Evolutionary conservation across 768 basidiomycete species (phyloP).

Genomic region (Gelatoporia subvermispora): DNA sequence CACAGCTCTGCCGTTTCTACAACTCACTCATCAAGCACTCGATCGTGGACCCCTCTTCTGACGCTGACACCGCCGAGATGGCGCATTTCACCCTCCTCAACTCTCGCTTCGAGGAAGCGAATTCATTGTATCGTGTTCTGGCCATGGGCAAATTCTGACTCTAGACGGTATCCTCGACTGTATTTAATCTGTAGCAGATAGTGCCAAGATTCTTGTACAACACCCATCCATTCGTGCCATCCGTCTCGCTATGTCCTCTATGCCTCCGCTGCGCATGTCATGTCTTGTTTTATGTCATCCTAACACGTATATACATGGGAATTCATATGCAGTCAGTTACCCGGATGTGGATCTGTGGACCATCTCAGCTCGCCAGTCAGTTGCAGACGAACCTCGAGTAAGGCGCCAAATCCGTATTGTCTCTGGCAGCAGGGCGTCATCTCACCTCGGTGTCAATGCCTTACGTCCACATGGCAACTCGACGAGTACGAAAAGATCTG

Average conservation of each 20-base stretch:
- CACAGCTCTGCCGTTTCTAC: conserved; percentile 74
- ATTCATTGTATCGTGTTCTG: conserved; percentile 62
- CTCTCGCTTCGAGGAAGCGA: conserved; percentile 74
- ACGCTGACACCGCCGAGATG: conserved; percentile 75
- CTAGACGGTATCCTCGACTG: neutral
- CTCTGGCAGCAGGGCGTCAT: too few relatives aligned
- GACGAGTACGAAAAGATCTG: too few relatives aligned
- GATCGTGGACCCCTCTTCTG: conserved; percentile 54
- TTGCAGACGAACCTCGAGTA: too few relatives aligned
- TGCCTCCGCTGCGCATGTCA: neutral
- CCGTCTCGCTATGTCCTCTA: neutral
- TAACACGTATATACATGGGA: neutral
- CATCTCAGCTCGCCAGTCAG: too few relatives aligned
- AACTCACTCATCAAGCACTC: conserved; percentile 60
- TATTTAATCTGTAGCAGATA: neutral
- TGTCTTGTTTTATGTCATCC: neutral
- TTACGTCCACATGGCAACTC: too few relatives aligned
- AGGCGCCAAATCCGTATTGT: too few relatives aligned
- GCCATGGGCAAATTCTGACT: conserved; percentile 36
- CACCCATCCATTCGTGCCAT: neutral
- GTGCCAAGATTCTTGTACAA: neutral
- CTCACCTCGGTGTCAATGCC: too few relatives aligned
- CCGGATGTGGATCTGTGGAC: too few relatives aligned
- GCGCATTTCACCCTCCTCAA: conserved; percentile 69
- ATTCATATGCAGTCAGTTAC: too few relatives aligned